Conservation (phyloP, 1,284 basidiomycete genomes). For the Ganoderma resinaceum region DNA sequence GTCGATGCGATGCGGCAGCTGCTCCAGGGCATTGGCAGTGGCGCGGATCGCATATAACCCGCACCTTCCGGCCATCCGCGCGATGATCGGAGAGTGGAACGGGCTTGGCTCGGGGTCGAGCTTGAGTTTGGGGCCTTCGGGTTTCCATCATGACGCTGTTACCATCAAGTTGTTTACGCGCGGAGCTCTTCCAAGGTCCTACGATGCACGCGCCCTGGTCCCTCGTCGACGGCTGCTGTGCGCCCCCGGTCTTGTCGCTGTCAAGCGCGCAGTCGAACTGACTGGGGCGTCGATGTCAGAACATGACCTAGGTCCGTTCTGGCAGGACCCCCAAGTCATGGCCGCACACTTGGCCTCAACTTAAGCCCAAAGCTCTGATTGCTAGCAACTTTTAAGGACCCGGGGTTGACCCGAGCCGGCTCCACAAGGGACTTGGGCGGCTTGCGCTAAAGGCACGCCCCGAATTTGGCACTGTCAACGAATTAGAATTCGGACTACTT, state of each 20-base stretch:
- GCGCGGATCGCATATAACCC: neutral
- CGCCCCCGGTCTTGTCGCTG: neutral
- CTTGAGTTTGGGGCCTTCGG: neutral
- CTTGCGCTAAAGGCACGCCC: neutral
- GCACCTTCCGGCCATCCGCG: neutral
- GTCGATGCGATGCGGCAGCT: neutral
- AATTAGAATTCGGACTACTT: no score
- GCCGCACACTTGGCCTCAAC: no score
- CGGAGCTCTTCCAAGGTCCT: no score
- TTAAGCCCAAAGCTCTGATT: no score
- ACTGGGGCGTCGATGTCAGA: neutral
- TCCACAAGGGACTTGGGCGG: neutral
- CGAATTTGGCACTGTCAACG: no score
- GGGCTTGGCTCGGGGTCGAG: neutral
- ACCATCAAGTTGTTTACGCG: no score
- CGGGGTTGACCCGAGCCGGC: neutral
- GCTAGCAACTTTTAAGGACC: no score
- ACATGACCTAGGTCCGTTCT: neutral
- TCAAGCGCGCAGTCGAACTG: neutral
- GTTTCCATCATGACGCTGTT: neutral
- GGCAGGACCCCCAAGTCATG: neutral
- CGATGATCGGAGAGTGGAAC: neutral
- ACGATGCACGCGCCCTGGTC: no score
- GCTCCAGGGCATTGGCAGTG: neutral
- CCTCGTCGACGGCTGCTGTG: neutral